Base-by-base conservation (phyloP, 805 yeast genomes). In the Candida glaebosa region DNA sequence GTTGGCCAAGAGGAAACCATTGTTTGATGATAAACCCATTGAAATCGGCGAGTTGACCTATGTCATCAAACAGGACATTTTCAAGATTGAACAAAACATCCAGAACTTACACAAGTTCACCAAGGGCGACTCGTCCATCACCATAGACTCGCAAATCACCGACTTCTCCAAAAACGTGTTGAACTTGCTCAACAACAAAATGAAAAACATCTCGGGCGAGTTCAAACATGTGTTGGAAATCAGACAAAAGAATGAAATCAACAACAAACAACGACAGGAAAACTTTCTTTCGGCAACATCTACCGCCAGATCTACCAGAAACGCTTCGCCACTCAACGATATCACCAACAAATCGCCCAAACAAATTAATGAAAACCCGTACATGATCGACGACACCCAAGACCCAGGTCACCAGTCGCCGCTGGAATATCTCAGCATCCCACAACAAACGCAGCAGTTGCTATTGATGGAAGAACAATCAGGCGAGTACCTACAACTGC, bases 21-120 rank as follows among this genome's bases (percentile, higher is more conserved):
- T 91, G 57, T 87, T 93, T 50, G 96, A 90, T 56, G 99, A 93
- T 63, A 82, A 85, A 50, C 97, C 98, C 1, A 82, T 87, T 12
- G 98, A 93, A 57, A 87, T 93, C 48, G 87, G 90, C 16, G 96
- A 93, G 60, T 70, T 93, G 48, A 90, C 99, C 0, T 86, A 82
- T 51, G 83, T 89, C 32, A 82, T 84, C 46, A 86, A 84, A 48
- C 97, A 93, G 60, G 95, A 86, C 54, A 81, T 93, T 38, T 82
- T 89, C 57, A 79, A 80, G 49, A 80, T 93, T 48, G 95, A 87
- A 54, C 80, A 82, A 53, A 75, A 74, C 46, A 73, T 86, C 49
- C 81, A 80, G 52, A 78, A 71, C 41, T 65, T 84, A 44, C 88
- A 83, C 58, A 64, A 65, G 44, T 76, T 66, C 50, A 72, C 73